These are phyloP conservation scores for Dovyalis caffra DNA, from an alignment of 345 rosid genomes.

Conservation along the genomic window DNA sequence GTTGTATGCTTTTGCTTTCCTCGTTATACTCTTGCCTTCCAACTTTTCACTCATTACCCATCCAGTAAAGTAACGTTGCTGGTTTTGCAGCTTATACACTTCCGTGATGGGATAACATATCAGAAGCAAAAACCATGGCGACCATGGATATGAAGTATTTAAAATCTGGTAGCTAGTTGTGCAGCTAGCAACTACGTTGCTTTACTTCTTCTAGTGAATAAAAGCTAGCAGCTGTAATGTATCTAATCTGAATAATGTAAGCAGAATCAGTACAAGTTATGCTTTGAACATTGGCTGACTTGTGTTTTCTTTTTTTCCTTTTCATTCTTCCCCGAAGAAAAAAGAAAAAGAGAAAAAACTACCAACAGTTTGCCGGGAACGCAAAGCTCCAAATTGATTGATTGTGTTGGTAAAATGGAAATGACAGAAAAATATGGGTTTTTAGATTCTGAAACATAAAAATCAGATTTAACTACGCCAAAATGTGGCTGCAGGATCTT, in stretches of 20 bases:
- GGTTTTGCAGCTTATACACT: slow-evolving; percentile 44
- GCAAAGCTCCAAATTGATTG: not conserved
- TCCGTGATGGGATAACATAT: slow-evolving; percentile 25
- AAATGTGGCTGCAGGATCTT: slow-evolving; percentile 23
- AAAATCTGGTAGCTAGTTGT: not conserved
- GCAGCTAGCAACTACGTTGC: not conserved
- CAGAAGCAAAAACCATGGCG: not conserved
- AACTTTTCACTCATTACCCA: not conserved
- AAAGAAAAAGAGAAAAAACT: not conserved
- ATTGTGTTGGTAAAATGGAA: not conserved
- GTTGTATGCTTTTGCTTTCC: too few species aligned
- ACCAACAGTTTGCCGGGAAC: not conserved
- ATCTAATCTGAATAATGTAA: not conserved
- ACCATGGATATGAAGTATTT: not conserved
- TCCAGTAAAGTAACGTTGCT: not conserved
- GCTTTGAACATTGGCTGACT: not conserved
- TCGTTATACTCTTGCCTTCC: not conserved
- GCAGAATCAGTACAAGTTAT: not conserved
- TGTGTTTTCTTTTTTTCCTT: not conserved
- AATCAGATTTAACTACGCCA: slow-evolving; percentile 6
- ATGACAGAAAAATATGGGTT: not conserved
- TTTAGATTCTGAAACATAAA: slow-evolving; percentile 6
- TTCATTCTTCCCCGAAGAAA: not conserved
- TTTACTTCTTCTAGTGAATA: not conserved
- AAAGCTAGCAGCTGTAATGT: not conserved